phyloP scores from a whole-genome alignment of 805 yeast genomes.

The Candida golubevii region DNA sequence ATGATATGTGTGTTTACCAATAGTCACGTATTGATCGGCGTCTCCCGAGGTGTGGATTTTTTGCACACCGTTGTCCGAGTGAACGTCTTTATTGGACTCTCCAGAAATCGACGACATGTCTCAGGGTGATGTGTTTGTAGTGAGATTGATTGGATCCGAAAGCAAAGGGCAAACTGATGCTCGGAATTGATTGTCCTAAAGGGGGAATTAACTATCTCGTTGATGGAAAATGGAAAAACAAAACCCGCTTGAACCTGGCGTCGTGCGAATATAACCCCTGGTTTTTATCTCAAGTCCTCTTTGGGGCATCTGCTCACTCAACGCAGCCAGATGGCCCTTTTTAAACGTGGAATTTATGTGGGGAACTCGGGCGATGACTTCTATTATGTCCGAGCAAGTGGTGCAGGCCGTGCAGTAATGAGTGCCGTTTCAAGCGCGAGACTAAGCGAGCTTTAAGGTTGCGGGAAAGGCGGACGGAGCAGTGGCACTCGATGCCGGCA shows the following conservation, averaged over 20 bases:
- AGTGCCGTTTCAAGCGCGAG: conserved; percentile 2
- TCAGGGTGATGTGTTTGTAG: no score
- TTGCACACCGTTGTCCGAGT: conserved; percentile 8
- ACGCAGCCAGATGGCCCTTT: conserved; percentile 5
- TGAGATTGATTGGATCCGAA: no score
- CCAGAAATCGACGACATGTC: conserved; percentile 13
- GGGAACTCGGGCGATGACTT: conserved; percentile 8
- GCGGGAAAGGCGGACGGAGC: conserved; percentile 1
- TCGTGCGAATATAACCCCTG: neutral
- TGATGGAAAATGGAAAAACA: no score
- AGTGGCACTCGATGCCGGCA: conserved; percentile 8
- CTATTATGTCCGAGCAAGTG: no score
- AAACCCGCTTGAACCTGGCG: no score
- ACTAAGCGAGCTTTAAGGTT: conserved; percentile 3
- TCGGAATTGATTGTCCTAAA: no score
- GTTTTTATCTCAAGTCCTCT: conserved; percentile 1
- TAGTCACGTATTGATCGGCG: conserved; percentile 28
- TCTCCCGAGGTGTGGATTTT: conserved; percentile 31
- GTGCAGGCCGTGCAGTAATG: neutral
- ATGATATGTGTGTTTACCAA: conserved; percentile 29
- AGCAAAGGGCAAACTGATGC: no score
- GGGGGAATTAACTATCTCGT: no score
- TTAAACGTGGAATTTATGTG: conserved; percentile 4
- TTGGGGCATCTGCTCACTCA: neutral
- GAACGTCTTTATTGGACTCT: conserved; percentile 10